Evolutionary conservation across 2,329 filamentous ascomycete genomes (phyloP), one percentile per base, ranked within the genome.

Genomic region (Cordyceps javanica): DNA sequence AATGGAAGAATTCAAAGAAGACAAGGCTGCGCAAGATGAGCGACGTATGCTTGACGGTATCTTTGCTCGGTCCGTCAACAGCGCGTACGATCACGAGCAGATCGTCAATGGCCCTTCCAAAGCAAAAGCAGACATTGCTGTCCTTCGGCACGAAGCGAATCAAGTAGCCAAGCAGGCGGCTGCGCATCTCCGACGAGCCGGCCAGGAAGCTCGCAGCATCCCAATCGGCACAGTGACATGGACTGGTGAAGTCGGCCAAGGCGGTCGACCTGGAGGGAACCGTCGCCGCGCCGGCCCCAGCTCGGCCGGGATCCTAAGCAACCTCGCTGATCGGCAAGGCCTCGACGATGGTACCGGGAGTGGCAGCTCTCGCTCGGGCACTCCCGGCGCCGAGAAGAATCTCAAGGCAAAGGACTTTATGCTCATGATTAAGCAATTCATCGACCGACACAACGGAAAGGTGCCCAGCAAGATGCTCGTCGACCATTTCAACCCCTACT

Each of bases 1-100:
- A 0, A 71, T 90, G 56, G 87, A 90, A 67, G 76, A 81, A 5
- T 89, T 82, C 65, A 77, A 81, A 39, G 80, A 80, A 26, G 78
- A 81, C 32, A 71, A 77, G 46, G 75, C 78, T 9, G 70, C 73
- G 1, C 64, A 77, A 10, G 81, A 85, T 42, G 89, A 93, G 68
- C 86, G 86, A 55, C 88, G 90, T 45, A 84, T 97, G 62, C 88
- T 97, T 76, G 87, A 92, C 61, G 89, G 89, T 53, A 91, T 99
- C 56, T 96, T 97, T 68, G 87, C 91, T 1, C 85, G 87, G 41
- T 89, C 90, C 2, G 89, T 97, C 1, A 91, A 96, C 66, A 91
- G 89, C n/a, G 90, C 92, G 0, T 83, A 97, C 45, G 90, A 97
- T 65, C 94, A 99, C 68, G 94, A 97, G 63, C 83, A 91, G 55